phyloP scores from a whole-genome alignment of 2,329 filamentous ascomycete species.

The Aspergillus alliaceus region DNA sequence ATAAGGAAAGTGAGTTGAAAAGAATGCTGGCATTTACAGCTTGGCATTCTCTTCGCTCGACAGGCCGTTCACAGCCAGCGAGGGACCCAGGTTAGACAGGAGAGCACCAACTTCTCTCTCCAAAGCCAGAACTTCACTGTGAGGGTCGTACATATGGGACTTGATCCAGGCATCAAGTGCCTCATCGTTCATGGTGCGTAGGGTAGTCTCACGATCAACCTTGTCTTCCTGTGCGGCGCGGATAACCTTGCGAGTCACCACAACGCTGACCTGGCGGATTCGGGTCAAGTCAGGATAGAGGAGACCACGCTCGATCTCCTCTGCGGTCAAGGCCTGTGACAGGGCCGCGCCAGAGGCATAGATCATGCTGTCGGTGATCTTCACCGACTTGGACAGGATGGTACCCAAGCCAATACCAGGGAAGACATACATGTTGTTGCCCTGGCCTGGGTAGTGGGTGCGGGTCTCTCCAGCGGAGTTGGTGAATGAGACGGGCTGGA shows the following conservation, averaged over 20 bases:
- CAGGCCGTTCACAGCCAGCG: constrained; percentile 22
- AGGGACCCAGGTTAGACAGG: constrained; percentile 36
- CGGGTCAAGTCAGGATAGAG: constrained; percentile 90
- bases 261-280: constrained; percentile 83
- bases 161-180: constrained; percentile 50
- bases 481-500: constrained; percentile 70
- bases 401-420: constrained; percentile 91
- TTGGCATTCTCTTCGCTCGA: constrained; percentile 32
- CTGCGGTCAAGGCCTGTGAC: constrained; percentile 71
- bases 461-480: constrained; percentile 57
- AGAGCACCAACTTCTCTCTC: constrained; percentile 49
- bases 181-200: constrained; percentile 44
- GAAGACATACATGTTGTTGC: constrained; percentile 88
- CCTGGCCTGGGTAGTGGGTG: constrained; percentile 77
- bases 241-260: constrained; percentile 89
- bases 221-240: constrained; percentile 82
- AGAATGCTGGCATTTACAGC: constrained; percentile 28
- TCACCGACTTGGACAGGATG: constrained; percentile 83
- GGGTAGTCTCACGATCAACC: constrained; percentile 55
- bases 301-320: constrained; percentile 79
- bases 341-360: constrained; percentile 87
- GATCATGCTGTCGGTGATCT: constrained; percentile 92
- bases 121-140: constrained; percentile 47
- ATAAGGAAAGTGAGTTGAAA: background rate
- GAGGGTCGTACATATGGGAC: constrained; percentile 51